Evolutionary conservation across 345 rosid species (phyloP).

Genomic region (Gossypium bickii): DNA sequence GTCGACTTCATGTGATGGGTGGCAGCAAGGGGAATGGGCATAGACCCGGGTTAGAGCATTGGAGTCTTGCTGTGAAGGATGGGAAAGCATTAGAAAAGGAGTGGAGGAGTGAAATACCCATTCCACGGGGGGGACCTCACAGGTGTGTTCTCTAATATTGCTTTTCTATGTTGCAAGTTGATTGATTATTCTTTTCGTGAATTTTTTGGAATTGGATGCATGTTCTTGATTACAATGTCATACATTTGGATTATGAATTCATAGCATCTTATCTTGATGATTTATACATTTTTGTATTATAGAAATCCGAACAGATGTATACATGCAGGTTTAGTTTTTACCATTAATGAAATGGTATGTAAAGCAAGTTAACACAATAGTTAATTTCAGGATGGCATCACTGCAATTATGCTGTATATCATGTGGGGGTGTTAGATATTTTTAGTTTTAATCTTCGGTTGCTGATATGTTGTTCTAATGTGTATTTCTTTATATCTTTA

Average conservation of each 20-base stretch:
- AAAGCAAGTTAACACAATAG: neutral
- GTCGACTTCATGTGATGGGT: conserved; percentile 98
- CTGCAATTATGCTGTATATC: neutral
- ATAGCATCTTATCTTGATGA: conserved; percentile 2
- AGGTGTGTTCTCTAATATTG: conserved; percentile 34
- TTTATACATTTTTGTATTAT: neutral
- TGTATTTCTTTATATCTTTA: neutral
- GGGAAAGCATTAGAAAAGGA: conserved; percentile 77
- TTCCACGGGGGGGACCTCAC: conserved; percentile 97
- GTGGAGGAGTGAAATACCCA: conserved; percentile 85
- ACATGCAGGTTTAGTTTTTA: neutral
- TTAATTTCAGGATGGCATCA: neutral
- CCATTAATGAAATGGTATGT: neutral
- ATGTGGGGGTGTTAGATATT: neutral
- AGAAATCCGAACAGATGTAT: neutral
- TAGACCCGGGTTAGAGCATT: conserved; percentile 83
- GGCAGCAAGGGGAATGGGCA: conserved; percentile 89
- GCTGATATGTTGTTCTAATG: neutral
- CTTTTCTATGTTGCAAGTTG: neutral
- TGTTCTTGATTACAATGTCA: neutral
- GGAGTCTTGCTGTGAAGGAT: conserved; percentile 87
- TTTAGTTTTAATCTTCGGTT: neutral
- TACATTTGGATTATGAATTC: neutral
- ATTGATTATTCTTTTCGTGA: neutral
- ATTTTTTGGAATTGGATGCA: neutral